Base-by-base conservation (phyloP, 2,329 filamentous ascomycete species). In the Exophiala calicioides region DNA sequence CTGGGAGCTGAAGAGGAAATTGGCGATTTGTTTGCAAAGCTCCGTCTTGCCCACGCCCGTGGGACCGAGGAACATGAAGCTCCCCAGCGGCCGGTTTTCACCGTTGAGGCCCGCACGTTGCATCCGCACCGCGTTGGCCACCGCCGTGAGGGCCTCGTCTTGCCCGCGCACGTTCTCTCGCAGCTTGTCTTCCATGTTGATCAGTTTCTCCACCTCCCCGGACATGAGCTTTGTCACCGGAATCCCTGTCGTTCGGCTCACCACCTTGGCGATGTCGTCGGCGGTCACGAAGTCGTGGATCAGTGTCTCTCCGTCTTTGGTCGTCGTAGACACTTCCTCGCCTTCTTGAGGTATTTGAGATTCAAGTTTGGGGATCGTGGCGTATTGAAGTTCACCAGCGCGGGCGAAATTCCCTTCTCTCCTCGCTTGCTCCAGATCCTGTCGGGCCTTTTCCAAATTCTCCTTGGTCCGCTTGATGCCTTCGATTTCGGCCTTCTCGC, bases 41-140 rank as follows among this genome's bases (percentile, higher is more conserved):
- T 97, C 90, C 3, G 93, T 98, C 74, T 97, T 98, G 47, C 93
- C 93, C 13, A 96, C 91, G 63, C 93, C 93, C 0, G 93, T 97
- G 4, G 93, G 93, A 0, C 93, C 93, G 3, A 97, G 79, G 79
- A 97, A 96, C 85, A 97, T 96, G 73, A 97, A 96, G 0, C 87
- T 94, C 0, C 91, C 93, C 4, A 95, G 77, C 0, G 93, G 93
- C 1, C 90, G 79, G 66, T 96, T 95, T 61, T 96, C 89, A 24
- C 90, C 90, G 50, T 86, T 94, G 6, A 97, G 75, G 1, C 93
- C 93, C 6, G 93, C 93, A 55, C 93, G 81, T 68, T 97, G 93
- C 75, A 96, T 86, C 15, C 93, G 83, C 6, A 98, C 91, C 0
- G 93, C 93, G 63, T 97, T 87, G 24, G 91, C 86, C 1, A 97